Evolutionary conservation across 305 asterid species (phyloP).

Genomic region (Plantago rigida): DNA sequence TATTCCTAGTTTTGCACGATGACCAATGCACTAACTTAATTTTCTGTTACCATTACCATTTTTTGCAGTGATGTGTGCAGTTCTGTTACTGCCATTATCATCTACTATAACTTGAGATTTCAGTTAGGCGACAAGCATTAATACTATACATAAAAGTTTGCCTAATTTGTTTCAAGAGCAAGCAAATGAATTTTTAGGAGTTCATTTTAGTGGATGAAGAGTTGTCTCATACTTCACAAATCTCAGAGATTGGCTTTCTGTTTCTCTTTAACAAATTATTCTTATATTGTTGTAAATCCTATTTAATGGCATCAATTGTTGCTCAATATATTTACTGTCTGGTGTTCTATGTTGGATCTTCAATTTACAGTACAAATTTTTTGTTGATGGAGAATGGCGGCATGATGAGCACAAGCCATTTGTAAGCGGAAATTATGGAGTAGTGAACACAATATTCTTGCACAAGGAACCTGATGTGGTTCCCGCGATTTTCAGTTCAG

Average conservation of each 20-base stretch:
- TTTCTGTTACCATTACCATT: too few species aligned
- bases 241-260: not conserved
- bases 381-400: slow-evolving; percentile 83
- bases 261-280: not conserved
- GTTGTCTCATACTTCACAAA: not conserved
- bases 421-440: slow-evolving; percentile 54
- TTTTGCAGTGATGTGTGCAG: too few species aligned
- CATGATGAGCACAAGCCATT: slow-evolving; percentile 75
- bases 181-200: not conserved
- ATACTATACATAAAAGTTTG: too few species aligned
- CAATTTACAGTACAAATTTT: slow-evolving; percentile 63
- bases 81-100: too few species aligned
- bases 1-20: too few species aligned
- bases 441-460: slow-evolving; percentile 59
- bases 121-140: too few species aligned
- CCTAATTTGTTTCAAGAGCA: too few species aligned
- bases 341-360: slow-evolving; percentile 8
- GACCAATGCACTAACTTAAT: too few species aligned
- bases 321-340: not conserved
- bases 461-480: slow-evolving; percentile 46
- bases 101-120: too few species aligned
- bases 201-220: not conserved
- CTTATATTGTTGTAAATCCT: too few species aligned
- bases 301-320: not conserved
- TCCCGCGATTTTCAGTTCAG: slow-evolving; percentile 46